These are phyloP conservation scores for Pichia sp. DNA, from an alignment of 1,139 yeast genomes.

Conservation along the genomic window DNA sequence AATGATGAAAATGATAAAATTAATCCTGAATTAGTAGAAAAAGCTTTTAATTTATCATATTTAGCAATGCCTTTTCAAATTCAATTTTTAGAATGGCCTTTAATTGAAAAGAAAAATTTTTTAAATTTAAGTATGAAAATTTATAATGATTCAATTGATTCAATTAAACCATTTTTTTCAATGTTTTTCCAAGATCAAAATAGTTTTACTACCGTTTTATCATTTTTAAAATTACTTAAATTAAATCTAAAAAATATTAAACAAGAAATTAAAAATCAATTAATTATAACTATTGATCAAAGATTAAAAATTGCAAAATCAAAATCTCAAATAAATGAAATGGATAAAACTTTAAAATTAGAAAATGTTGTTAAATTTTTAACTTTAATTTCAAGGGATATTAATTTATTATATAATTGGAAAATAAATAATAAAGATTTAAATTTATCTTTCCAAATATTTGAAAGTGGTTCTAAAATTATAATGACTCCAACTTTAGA, in stretches of 20 bases:
- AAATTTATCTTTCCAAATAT: conserved; percentile 18
- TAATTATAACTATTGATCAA: conserved; percentile 4
- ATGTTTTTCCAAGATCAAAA: conserved; percentile 20
- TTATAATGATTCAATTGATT: conserved; percentile 15
- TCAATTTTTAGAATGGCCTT: conserved; percentile 25
- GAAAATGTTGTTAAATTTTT: conserved; percentile 19
- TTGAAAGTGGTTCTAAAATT: conserved; percentile 17
- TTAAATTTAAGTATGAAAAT: conserved; percentile 12
- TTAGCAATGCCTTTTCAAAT: conserved; percentile 22
- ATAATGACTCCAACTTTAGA: conserved; percentile 18
- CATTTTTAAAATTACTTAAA: conserved; percentile 16
- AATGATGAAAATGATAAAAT: conserved; percentile 3
- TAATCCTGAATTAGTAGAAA: conserved; percentile 20
- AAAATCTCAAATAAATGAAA: conserved; percentile 4
- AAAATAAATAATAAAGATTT: conserved; percentile 19
- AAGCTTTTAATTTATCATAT: conserved; percentile 21
- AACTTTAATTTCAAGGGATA: conserved; percentile 19
- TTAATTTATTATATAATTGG: conserved; percentile 24
- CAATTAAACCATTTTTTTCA: conserved; percentile 7
- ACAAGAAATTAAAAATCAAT: conserved; percentile 11
- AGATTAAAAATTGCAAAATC: conserved; percentile 8
- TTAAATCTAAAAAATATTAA: conserved; percentile 18
- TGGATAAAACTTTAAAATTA: conserved; percentile 4
- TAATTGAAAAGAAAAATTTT: conserved; percentile 12
- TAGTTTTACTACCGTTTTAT: conserved; percentile 20